Evolutionary conservation across 768 basidiomycete genomes (phyloP).

Genomic region (Termitomyces sp.): DNA sequence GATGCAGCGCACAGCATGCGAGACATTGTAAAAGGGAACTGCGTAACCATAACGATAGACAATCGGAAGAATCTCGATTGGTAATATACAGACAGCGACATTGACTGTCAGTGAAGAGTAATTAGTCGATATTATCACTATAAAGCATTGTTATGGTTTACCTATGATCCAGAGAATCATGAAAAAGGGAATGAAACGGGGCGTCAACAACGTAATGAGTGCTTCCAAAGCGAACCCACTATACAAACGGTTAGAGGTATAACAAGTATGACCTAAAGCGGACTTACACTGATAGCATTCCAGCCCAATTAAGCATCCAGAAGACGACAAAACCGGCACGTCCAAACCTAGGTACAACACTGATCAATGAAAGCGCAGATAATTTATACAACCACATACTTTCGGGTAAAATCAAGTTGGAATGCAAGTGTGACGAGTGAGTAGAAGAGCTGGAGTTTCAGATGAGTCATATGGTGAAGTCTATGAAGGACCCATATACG

Average conservation of each 20-base stretch:
- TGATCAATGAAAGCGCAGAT: background rate
- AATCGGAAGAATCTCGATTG: conserved; percentile 53
- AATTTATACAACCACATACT: conserved; percentile 25
- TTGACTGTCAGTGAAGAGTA: conserved; percentile 41
- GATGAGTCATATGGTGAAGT: background rate
- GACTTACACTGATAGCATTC: conserved; percentile 57
- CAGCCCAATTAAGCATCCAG: conserved; percentile 68
- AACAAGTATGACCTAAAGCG: background rate
- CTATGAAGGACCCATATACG: background rate
- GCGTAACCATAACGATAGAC: conserved; percentile 68
- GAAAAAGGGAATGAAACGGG: conserved; percentile 57
- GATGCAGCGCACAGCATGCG: conserved; percentile 54
- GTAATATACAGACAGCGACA: conserved; percentile 56
- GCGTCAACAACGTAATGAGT: conserved; percentile 55
- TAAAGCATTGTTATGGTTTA: conserved; percentile 11
- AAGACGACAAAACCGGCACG: conserved; percentile 55
- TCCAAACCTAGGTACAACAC: conserved; percentile 36
- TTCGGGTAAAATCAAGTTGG: conserved; percentile 49
- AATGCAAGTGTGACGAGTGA: conserved; percentile 59
- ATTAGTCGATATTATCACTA: background rate
- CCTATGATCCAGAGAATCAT: conserved; percentile 69
- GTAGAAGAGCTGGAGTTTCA: conserved; percentile 47
- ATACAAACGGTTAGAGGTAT: background rate
- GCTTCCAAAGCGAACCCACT: conserved; percentile 66
- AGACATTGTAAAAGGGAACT: conserved; percentile 70